phyloP scores from a whole-genome alignment of 371 early-diverging fungal species.

The Fennellomyces sp. region DNA sequence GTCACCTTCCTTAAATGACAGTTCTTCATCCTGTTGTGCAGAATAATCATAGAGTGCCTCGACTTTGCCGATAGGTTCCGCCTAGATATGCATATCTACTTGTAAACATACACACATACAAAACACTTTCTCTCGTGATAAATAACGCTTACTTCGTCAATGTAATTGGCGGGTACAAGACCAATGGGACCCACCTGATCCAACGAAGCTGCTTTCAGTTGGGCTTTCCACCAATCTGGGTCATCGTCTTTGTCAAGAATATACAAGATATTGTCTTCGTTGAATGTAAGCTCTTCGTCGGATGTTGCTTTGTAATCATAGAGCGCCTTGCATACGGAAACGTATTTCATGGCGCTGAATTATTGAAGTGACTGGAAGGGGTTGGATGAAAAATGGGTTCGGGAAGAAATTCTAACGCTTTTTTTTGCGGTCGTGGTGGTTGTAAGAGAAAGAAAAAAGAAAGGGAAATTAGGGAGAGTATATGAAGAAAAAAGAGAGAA shows the following conservation, averaged over 20 bases:
- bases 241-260: conserved; percentile 68
- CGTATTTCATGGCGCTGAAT: conserved; percentile 42
- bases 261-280: conserved; percentile 76
- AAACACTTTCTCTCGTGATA: no score
- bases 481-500: no score
- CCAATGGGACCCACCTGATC: conserved; percentile 63
- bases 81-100: conserved; percentile 19
- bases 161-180: conserved; percentile 81
- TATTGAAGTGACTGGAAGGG: neutral
- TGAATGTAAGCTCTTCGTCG: conserved; percentile 84
- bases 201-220: conserved; percentile 49
- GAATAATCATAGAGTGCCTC: conserved; percentile 80
- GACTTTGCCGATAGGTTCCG: conserved; percentile 52
- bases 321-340: conserved; percentile 42
- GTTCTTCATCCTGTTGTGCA: conserved; percentile 76
- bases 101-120: no score
- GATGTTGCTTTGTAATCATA: conserved; percentile 86
- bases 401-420: no score
- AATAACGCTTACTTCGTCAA: conserved; percentile 76
- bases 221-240: conserved; percentile 80
- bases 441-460: neutral
- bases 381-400: neutral
- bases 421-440: no score
- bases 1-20: conserved; percentile 76
- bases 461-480: neutral